Percentiles rank a stretch among this genome's conserved stretches.
Evolutionary conservation across 1,139 yeast genomes (phyloP).

Genomic region (Suhomyces coccinellae): DNA sequence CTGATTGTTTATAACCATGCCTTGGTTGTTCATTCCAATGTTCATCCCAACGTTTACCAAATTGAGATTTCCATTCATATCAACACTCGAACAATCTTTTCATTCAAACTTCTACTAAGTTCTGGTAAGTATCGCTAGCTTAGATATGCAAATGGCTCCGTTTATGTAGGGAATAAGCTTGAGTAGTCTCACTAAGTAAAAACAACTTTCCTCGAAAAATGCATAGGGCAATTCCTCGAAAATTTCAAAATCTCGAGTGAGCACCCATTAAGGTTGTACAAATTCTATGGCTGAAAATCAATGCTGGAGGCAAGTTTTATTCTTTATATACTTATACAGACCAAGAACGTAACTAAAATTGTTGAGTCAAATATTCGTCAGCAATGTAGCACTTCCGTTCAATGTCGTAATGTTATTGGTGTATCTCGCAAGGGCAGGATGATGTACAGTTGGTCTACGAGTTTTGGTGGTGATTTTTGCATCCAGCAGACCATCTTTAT

Average conservation of each 20-base stretch:
- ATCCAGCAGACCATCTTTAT: conserved; percentile 31
- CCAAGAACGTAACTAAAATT: too few species aligned
- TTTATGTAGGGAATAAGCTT: too few species aligned
- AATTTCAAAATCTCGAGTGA: too few species aligned
- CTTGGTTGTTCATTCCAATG: conserved; percentile 18
- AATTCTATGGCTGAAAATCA: too few species aligned
- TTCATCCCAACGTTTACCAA: conserved; percentile 18
- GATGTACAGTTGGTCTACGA: conserved; percentile 38
- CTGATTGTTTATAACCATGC: conserved; percentile 18
- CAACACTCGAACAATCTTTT: neutral
- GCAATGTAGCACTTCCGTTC: conserved; percentile 11
- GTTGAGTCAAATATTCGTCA: neutral
- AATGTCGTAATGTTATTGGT: conserved; percentile 17
- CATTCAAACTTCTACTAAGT: neutral
- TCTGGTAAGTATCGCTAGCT: too few species aligned
- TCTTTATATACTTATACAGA: neutral
- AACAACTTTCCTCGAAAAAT: too few species aligned
- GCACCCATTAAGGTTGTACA: too few species aligned
- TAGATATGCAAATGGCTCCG: too few species aligned
- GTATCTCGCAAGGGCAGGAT: conserved; percentile 41
- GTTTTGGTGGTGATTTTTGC: conserved; percentile 27
- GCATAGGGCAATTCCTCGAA: too few species aligned
- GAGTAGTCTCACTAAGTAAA: too few species aligned
- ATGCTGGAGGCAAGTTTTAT: too few species aligned
- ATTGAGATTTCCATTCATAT: conserved; percentile 18